These are phyloP conservation scores for Halteria grandinella DNA, from an alignment of 73 alveolate species.

Conservation along the genomic window DNA sequence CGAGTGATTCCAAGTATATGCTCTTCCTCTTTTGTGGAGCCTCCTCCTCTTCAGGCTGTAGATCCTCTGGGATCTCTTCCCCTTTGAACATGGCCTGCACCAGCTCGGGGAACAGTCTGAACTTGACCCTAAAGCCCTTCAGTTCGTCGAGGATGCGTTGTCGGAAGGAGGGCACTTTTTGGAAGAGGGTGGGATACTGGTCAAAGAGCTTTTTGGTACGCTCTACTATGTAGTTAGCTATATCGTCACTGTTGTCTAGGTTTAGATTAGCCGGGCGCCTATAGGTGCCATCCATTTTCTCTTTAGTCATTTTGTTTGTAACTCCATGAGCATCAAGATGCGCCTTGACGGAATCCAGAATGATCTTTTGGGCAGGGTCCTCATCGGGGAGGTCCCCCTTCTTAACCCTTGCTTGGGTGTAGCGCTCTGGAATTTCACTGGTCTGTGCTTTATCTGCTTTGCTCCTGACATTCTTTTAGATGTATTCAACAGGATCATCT, in stretches of 20 bases:
- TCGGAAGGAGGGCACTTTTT: background rate
- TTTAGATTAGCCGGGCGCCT: conserved; percentile 8
- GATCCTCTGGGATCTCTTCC: conserved; percentile 25
- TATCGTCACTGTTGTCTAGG: background rate
- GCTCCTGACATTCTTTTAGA: background rate
- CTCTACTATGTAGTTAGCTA: background rate
- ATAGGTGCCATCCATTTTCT: conserved; percentile 46
- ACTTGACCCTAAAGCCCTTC: conserved; percentile 6
- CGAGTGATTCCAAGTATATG: background rate
- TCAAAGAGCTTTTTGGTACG: conserved; percentile 13
- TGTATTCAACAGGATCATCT: conserved; percentile 43
- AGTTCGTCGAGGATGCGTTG: background rate
- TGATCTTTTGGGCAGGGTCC: background rate
- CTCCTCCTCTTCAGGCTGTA: too few relatives aligned
- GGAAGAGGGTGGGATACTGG: background rate
- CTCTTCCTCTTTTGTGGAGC: conserved; percentile 26
- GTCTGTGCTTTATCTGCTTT: conserved; percentile 8
- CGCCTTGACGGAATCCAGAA: background rate
- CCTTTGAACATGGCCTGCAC: conserved; percentile 18
- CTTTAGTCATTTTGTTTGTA: conserved; percentile 16
- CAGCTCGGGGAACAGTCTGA: conserved; percentile 10
- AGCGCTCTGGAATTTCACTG: conserved; percentile 4
- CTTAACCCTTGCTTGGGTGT: conserved; percentile 6
- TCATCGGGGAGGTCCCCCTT: conserved; percentile 10
- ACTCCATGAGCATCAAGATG: conserved; percentile 18